Conservation (phyloP, 2,329 filamentous ascomycete genomes). For the Anthostomella pinea region DNA sequence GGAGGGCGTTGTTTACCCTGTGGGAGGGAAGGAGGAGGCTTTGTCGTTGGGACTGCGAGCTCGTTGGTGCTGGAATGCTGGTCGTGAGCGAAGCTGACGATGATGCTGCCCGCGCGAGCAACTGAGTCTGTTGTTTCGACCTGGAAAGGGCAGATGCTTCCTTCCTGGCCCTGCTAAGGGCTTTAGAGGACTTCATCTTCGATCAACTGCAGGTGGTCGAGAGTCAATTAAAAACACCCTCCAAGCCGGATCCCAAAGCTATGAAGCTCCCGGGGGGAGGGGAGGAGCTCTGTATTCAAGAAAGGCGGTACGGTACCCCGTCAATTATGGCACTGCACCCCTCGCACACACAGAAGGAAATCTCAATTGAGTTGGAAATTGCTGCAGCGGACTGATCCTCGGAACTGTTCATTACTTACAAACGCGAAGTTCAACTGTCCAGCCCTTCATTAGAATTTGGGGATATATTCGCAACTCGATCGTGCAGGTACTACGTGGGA, state of each 20-base stretch:
- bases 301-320: no score
- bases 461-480: no score
- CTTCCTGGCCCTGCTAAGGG: slow-evolving; percentile 18
- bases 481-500: no score
- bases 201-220: slow-evolving; percentile 12
- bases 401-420: no score
- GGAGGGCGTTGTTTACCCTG: neutral
- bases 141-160: slow-evolving; percentile 17
- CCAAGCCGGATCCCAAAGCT: neutral
- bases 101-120: slow-evolving; percentile 7
- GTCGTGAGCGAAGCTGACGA: slow-evolving; percentile 7
- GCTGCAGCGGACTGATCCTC: no score
- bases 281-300: no score
- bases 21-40: slow-evolving; percentile 1
- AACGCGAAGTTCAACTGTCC: no score
- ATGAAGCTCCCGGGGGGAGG: no score
- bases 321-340: no score
- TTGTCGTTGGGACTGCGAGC: slow-evolving; percentile 1
- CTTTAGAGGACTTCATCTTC: slow-evolving; percentile 24
- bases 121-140: slow-evolving; percentile 7
- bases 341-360: slow-evolving; percentile 1
- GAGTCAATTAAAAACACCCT: slow-evolving; percentile 8
- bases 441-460: no score
- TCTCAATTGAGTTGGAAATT: no score
- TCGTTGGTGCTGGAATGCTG: slow-evolving; percentile 2